A percentile compares a stretch with the other conserved stretches of the same genome.
Evolutionary conservation across 2,329 filamentous ascomycete genomes (phyloP).

Genomic region (Microdochium bolleyi): DNA sequence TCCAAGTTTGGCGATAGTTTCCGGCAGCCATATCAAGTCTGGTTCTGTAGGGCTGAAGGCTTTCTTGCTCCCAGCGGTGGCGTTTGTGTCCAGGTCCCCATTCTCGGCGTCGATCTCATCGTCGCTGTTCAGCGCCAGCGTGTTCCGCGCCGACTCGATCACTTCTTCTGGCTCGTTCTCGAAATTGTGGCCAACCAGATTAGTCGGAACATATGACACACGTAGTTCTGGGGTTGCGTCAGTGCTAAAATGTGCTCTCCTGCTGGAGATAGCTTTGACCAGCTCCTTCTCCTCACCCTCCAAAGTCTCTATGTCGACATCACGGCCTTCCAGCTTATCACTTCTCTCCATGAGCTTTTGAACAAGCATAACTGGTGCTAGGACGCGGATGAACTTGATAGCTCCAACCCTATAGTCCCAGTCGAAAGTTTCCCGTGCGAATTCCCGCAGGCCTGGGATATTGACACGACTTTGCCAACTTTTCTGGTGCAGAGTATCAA

Average conservation of each 20-base stretch:
- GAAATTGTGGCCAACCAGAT: slow-evolving; percentile 72
- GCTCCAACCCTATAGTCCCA: slow-evolving; percentile 77
- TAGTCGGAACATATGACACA: slow-evolving; percentile 66
- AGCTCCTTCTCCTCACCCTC: slow-evolving; percentile 41
- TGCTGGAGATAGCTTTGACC: slow-evolving; percentile 59
- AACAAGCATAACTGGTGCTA: slow-evolving; percentile 69
- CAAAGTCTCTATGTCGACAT: slow-evolving; percentile 22
- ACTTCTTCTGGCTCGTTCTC: slow-evolving; percentile 61
- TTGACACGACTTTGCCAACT: slow-evolving; percentile 59
- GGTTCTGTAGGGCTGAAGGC: slow-evolving; percentile 58
- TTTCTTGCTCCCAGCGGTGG: slow-evolving; percentile 22
- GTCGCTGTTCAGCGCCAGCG: slow-evolving; percentile 56
- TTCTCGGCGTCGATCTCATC: slow-evolving; percentile 47
- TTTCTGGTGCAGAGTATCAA: slow-evolving; percentile 47
- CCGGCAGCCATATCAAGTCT: slow-evolving; percentile 62
- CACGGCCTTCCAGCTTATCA: slow-evolving; percentile 15
- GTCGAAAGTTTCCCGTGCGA: slow-evolving; percentile 73
- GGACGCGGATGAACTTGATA: slow-evolving; percentile 72
- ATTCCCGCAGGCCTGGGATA: slow-evolving; percentile 59
- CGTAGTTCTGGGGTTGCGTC: slow-evolving; percentile 73
- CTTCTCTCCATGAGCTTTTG: slow-evolving; percentile 42
- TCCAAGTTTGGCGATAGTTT: slow-evolving; percentile 54
- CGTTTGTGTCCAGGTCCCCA: slow-evolving; percentile 11
- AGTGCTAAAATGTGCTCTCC: slow-evolving; percentile 62
- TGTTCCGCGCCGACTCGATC: slow-evolving; percentile 40